These are phyloP conservation scores for Myotisia sp. DNA, from an alignment of 2,329 filamentous ascomycete genomes.

Conservation along the genomic window DNA sequence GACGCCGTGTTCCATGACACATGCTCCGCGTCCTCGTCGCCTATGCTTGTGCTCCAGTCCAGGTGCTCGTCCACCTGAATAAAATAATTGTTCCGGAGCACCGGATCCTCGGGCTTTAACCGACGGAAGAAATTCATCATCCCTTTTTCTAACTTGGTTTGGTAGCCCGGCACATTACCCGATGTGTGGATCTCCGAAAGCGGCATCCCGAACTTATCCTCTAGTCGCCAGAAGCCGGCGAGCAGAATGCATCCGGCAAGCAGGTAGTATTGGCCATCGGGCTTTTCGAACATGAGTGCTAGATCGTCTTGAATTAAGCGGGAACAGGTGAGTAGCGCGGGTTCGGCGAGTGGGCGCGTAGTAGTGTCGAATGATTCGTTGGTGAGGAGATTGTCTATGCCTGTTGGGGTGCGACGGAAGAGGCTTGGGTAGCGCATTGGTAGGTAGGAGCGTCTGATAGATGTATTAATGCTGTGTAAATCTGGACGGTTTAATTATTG, in stretches of 20 bases:
- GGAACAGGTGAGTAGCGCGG: conserved; percentile 62
- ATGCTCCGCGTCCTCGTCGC: conserved; percentile 49
- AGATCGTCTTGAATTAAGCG: conserved; percentile 69
- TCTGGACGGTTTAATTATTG: background rate
- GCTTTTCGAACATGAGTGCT: conserved; percentile 64
- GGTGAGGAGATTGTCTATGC: conserved; percentile 55
- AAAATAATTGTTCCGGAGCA: conserved; percentile 70
- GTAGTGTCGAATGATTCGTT: conserved; percentile 57
- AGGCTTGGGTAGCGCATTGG: conserved; percentile 60
- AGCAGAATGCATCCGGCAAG: conserved; percentile 62
- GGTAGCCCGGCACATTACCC: conserved; percentile 60
- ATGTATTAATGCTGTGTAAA: background rate
- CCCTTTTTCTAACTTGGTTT: conserved; percentile 56
- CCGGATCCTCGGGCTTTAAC: conserved; percentile 51
- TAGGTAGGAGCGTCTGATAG: conserved; percentile 43
- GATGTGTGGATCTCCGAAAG: conserved; percentile 66
- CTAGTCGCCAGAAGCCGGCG: conserved; percentile 68
- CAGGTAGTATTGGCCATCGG: conserved; percentile 68
- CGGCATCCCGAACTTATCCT: conserved; percentile 68
- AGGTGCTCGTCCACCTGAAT: conserved; percentile 69
- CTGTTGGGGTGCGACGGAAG: conserved; percentile 48
- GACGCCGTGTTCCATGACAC: conserved; percentile 63
- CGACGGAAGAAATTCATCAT: conserved; percentile 72
- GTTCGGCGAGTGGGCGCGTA: conserved; percentile 51
- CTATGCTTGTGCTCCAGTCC: conserved; percentile 64